Base-by-base conservation (phyloP, 2,329 filamentous ascomycete species). In the Talaromyces amestolkiae region DNA sequence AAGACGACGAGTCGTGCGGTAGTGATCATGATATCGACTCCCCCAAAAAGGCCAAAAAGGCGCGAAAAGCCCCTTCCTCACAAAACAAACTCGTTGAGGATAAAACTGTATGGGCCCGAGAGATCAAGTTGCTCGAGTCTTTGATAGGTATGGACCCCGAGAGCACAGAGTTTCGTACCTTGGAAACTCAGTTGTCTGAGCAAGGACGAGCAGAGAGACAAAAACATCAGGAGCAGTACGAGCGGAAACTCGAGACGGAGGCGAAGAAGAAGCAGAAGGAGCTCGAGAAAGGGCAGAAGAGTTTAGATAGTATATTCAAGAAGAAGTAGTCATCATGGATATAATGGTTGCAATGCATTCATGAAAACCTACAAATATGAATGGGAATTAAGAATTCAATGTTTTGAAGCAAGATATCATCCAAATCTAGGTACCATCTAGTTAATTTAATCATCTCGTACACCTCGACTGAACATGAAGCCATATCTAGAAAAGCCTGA, bases 111-210 rank as follows among this genome's bases (percentile, higher is more conserved):
- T 98, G 94, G 93, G 93, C 93, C 0, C 85, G 89, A 54, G 95
- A 99, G 80, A 98, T 99, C 79, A 97, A 97, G 81, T 82, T 98
- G 69, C 84, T 99, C 5, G 95, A 99, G 79, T 88, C 88, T 54
- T 82, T 99, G 60, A 90, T 97, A 47, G 94, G 89, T 8, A 92
- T 93, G 86, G 90, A 97, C 74, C 76, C 86, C 0, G 89, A 92
- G 41, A 83, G 86, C n/a, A 83, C 88, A 9, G 89, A 91, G 71
- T 97, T 97, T 74, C 81, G 78, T 70, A 77, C 81, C 13, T 78
- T 91, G 61, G 92, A 92, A 69, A 76, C 78, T 65, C 83, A 86
- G 59, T 76, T 98, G 69, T 84, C 89, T 65, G 86, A 85, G 43
- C 82, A 86, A 72, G 95, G 95, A 0, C 83, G 82, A 19, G 81